Conservation (phyloP, 78 protist genomes). For the Protostelium mycophagum region DNA sequence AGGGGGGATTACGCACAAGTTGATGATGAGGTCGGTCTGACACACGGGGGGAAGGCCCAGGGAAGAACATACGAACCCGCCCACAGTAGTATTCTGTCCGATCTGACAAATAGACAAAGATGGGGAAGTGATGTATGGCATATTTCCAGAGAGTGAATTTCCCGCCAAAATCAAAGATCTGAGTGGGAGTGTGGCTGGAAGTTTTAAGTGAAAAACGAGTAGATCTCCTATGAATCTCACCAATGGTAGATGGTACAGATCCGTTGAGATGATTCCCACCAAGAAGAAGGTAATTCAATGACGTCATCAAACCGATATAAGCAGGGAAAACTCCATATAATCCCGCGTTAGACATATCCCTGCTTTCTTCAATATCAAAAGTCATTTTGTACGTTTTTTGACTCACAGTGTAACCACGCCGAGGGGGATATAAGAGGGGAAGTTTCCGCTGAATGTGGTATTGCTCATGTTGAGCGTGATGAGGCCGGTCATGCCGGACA, state of each 20-base stretch:
- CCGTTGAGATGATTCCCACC: background rate
- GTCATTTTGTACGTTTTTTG: too few species aligned
- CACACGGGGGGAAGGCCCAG: background rate
- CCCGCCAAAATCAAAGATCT: background rate
- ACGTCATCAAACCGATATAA: too few species aligned
- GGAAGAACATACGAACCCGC: background rate
- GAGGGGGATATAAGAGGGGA: too few species aligned
- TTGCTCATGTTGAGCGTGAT: too few species aligned
- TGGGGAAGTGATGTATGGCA: background rate
- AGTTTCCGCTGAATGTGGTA: too few species aligned
- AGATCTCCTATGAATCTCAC: background rate
- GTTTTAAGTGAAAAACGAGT: background rate
- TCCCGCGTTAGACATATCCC: too few species aligned
- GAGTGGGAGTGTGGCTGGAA: background rate
- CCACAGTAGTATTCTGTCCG: background rate
- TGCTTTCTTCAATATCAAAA: too few species aligned
- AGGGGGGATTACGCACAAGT: too few species aligned
- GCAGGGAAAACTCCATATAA: too few species aligned
- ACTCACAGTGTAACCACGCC: too few species aligned
- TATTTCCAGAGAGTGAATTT: background rate
- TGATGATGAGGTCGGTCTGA: background rate
- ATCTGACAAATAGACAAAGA: background rate
- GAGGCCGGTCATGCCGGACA: too few species aligned
- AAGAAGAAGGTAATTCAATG: too few species aligned
- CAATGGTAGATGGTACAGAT: background rate